phyloP scores from a whole-genome alignment of 768 basidiomycete genomes.

The Dacryopinax spathularia region DNA sequence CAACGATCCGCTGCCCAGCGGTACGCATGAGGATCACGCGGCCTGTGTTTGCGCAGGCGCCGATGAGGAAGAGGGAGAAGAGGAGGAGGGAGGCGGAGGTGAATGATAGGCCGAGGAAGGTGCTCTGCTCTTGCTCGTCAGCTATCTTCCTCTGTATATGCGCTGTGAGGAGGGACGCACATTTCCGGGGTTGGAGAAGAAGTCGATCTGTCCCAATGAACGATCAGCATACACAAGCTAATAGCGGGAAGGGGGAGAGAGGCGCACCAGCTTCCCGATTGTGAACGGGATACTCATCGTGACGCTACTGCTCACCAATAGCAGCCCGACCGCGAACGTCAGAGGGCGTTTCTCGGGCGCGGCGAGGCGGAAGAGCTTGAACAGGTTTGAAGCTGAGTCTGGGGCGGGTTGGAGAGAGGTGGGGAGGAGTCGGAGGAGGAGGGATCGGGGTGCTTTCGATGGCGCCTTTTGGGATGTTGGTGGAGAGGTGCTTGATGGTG shows the following conservation, averaged over 20 bases:
- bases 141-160: conserved; percentile 31
- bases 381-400: conserved; percentile 45
- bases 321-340: conserved; percentile 51
- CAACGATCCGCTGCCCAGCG: conserved; percentile 84
- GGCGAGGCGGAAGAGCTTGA: conserved; percentile 64
- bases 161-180: neutral
- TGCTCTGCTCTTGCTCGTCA: conserved; percentile 17
- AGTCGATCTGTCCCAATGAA: conserved; percentile 32
- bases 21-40: conserved; percentile 75
- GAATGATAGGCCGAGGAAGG: conserved; percentile 65
- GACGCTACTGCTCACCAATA: conserved; percentile 77
- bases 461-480: neutral
- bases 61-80: conserved; percentile 65
- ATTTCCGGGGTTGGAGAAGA: neutral
- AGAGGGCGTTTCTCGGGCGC: conserved; percentile 70
- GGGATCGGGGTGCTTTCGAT: too few relatives aligned
- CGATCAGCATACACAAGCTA: conserved; percentile 49
- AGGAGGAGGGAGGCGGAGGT: conserved; percentile 66
- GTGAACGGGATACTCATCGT: conserved; percentile 89
- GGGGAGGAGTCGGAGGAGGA: conserved; percentile 22
- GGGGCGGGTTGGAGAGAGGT: conserved; percentile 26
- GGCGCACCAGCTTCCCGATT: conserved; percentile 87
- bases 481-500: neutral
- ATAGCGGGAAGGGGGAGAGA: too few relatives aligned
- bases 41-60: conserved; percentile 73